Percentiles rank a stretch among this genome's conserved stretches.
phyloP scores from a whole-genome alignment of 768 basidiomycete species.

The Megacollybia marginata region DNA sequence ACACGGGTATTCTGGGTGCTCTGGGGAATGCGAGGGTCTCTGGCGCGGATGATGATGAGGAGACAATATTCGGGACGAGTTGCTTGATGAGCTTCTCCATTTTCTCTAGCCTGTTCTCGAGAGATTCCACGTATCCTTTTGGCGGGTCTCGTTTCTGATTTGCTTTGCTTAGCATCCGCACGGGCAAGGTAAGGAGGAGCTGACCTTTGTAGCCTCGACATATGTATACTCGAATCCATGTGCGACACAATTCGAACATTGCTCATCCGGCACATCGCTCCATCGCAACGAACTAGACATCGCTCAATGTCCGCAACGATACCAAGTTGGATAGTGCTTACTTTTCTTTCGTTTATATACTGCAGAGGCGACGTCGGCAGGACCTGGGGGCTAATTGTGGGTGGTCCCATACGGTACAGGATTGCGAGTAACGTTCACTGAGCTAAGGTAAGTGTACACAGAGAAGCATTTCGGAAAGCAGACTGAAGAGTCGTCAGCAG shows the following conservation, averaged over 20 bases:
- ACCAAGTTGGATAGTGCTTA: slow-evolving; percentile 67
- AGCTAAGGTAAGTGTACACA: too few species aligned
- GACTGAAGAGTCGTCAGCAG: too few species aligned
- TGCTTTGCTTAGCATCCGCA: slow-evolving; percentile 3
- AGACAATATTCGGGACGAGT: neutral
- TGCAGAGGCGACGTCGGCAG: too few species aligned
- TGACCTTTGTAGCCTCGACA: slow-evolving; percentile 60
- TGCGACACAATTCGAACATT: slow-evolving; percentile 62
- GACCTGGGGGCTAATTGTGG: too few species aligned
- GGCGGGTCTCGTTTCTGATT: slow-evolving; percentile 51
- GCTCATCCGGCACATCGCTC: slow-evolving; percentile 57
- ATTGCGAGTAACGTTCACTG: too few species aligned
- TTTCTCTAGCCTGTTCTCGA: slow-evolving; percentile 54
- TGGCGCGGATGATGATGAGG: neutral
- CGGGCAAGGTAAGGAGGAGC: too few species aligned
- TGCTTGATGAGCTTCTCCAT: slow-evolving; percentile 41
- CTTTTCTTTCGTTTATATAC: slow-evolving; percentile 88
- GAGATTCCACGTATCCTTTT: slow-evolving; percentile 56
- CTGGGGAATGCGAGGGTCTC: neutral
- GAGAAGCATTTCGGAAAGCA: too few species aligned
- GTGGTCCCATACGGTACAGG: too few species aligned
- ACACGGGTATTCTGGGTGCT: neutral
- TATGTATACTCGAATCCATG: slow-evolving; percentile 64
- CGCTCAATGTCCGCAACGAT: neutral
- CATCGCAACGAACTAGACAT: slow-evolving; percentile 43